phyloP scores from a whole-genome alignment of 2,329 filamentous ascomycete genomes.

The Golovinomyces cichoracearum region DNA sequence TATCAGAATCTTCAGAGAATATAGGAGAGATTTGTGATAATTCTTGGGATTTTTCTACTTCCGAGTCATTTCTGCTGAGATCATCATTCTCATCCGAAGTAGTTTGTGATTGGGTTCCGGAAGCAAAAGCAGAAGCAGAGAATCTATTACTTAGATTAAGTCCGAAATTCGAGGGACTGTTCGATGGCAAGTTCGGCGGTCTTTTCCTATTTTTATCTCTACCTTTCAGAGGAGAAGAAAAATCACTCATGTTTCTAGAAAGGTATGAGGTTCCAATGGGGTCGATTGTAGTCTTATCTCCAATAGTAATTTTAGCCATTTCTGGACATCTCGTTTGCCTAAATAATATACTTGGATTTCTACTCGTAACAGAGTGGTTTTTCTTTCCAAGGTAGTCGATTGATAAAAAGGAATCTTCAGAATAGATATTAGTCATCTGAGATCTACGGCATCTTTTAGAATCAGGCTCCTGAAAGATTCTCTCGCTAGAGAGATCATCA shows the following conservation, averaged over 20 bases:
- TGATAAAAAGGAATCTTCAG: neutral
- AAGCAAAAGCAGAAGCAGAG: constrained; percentile 7
- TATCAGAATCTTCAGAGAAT: neutral
- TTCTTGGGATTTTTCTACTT: neutral
- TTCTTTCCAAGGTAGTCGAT: neutral
- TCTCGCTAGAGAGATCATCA: neutral
- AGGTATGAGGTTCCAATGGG: constrained; percentile 11
- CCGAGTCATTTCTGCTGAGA: neutral
- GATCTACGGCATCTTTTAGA: neutral
- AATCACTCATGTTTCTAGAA: constrained; percentile 12
- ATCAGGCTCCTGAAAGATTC: neutral
- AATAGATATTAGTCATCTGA: neutral
- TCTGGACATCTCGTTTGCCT: constrained; percentile 7
- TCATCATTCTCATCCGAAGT: neutral
- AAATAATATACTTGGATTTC: constrained; percentile 7
- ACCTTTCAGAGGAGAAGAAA: neutral
- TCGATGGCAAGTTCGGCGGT: neutral
- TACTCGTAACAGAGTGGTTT: constrained; percentile 7
- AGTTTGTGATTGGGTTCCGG: neutral
- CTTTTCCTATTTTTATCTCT: neutral
- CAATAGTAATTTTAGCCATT: constrained; percentile 16
- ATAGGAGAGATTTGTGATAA: neutral
- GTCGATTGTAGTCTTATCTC: constrained; percentile 13
- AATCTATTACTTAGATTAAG: constrained; percentile 12
- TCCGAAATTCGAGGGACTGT: neutral